Evolutionary conservation across 2,329 filamentous ascomycete species (phyloP).

Genomic region (Colletotrichum acutatum): DNA sequence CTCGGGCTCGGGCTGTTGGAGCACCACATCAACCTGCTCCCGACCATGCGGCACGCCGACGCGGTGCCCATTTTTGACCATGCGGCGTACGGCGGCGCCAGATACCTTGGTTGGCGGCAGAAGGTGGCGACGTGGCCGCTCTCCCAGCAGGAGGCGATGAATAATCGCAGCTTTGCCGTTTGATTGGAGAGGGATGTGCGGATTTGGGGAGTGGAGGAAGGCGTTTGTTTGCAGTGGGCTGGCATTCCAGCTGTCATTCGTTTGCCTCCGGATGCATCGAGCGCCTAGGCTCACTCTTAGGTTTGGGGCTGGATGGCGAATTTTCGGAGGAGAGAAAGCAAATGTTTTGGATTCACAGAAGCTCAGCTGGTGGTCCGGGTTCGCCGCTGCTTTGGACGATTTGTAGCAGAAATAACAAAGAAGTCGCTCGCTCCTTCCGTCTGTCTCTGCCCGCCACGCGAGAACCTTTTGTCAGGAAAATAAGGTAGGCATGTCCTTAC

Average conservation of each 20-base stretch:
- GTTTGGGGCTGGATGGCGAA: slow-evolving; percentile 9
- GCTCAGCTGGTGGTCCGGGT: slow-evolving; percentile 10
- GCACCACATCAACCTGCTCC: slow-evolving; percentile 43
- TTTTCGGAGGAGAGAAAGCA: background rate
- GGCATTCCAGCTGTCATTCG: slow-evolving; percentile 10
- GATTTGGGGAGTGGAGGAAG: background rate
- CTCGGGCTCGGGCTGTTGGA: slow-evolving; percentile 43
- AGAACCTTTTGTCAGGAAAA: background rate
- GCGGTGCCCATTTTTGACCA: slow-evolving; percentile 42
- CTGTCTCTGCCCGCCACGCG: slow-evolving; percentile 12
- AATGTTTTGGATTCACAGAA: background rate
- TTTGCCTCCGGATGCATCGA: slow-evolving; percentile 32
- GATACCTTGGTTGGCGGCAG: slow-evolving; percentile 41
- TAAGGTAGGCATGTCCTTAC: no score
- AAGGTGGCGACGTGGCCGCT: slow-evolving; percentile 47
- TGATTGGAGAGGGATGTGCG: background rate
- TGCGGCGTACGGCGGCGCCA: background rate
- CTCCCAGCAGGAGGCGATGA: slow-evolving; percentile 38
- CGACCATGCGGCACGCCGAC: slow-evolving; percentile 41
- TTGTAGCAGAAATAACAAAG: slow-evolving; percentile 28
- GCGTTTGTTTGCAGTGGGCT: slow-evolving; percentile 27
- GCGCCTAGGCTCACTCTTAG: background rate
- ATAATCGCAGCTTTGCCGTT: slow-evolving; percentile 19
- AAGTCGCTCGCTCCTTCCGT: slow-evolving; percentile 19
- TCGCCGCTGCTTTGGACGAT: slow-evolving; percentile 18